Conservation (phyloP, 1,284 basidiomycete species). For the Exobasidium cylindrosporum region DNA sequence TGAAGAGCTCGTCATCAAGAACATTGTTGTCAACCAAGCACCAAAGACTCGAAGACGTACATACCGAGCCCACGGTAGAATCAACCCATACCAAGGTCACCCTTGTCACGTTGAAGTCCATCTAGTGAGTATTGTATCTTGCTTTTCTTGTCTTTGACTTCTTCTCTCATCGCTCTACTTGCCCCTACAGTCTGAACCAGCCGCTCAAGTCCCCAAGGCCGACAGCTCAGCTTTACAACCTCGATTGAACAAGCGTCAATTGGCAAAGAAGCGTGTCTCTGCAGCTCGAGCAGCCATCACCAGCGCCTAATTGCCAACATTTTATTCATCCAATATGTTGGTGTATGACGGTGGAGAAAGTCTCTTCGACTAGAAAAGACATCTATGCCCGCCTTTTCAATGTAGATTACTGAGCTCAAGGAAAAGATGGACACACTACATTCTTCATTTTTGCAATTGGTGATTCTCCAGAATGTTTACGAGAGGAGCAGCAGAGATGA, state of each 20-base stretch:
- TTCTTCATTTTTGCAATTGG: no score
- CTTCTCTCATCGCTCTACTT: no score
- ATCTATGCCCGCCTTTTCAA: no score
- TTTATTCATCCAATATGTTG: no score
- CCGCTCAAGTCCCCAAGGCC: conserved; percentile 52
- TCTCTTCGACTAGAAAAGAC: no score
- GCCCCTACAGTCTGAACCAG: conserved; percentile 28
- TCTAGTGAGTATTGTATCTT: conserved; percentile 23
- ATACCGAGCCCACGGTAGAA: conserved; percentile 96
- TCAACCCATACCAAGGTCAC: conserved; percentile 68
- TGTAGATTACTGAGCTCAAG: not conserved
- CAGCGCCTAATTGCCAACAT: conserved; percentile 13
- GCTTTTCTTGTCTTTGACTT: no score
- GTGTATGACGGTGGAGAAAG: no score
- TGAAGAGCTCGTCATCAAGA: conserved; percentile 90
- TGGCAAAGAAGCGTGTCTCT: conserved; percentile 48
- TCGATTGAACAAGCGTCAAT: conserved; percentile 53
- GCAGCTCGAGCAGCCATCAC: conserved; percentile 28
- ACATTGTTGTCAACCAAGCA: conserved; percentile 97
- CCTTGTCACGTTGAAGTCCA: conserved; percentile 84
- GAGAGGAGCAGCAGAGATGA: no score
- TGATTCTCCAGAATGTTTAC: no score
- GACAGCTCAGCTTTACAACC: conserved; percentile 26
- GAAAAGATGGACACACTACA: not conserved
- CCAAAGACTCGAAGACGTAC: conserved; percentile 99